Base-by-base conservation (phyloP, 2,329 filamentous ascomycete species). In the Macroventuria anomochaeta region DNA sequence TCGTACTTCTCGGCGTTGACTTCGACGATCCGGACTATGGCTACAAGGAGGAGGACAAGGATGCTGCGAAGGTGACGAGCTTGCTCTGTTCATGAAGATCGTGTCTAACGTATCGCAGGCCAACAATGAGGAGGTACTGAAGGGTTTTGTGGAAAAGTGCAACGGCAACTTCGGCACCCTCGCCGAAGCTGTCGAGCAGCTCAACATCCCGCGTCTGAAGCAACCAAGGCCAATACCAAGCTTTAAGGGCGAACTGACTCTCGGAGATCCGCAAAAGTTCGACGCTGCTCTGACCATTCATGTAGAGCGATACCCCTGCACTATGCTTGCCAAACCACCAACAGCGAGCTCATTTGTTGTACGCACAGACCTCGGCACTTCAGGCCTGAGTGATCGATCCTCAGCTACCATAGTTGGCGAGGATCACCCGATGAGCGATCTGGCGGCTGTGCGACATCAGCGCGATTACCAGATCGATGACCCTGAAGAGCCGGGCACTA, bases 11-110 rank as follows among this genome's bases (percentile, higher is more conserved):
- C 47, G 95, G 95, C 12, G 85, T 96, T 15, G 95, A 99, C 72
- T 97, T 99, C 74, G 92, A 99, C 70, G 92, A 97, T 71, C 72
- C 85, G 1, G 92, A 96, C 2, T 96, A 88, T 69, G 93, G 93
- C 34, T 90, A 91, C 70, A 96, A 96, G 73, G 93, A 97, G 76
- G 92, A 97, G 72, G 85, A 89, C 60, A 99, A 99, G 71, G 78
- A 87, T 15, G 61, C 72, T 0, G 71, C 75, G 44, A 97, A 97
- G 81, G 87, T 88, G 67, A 46, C 3, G 7, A 13, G 3, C 2
- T 28, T 13, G 6, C 43, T 29, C 28, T 26, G 28, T 5, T 12
- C 18, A 15, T 13, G 29, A 12, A 26, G 13, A 15, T 23, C 26
- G 12, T n/a, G 47, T 38, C 69, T 69, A 26, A 71, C 23, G 37